Base-by-base conservation (phyloP, 257 asterid genomes). In the Solanum pennellii region DNA sequence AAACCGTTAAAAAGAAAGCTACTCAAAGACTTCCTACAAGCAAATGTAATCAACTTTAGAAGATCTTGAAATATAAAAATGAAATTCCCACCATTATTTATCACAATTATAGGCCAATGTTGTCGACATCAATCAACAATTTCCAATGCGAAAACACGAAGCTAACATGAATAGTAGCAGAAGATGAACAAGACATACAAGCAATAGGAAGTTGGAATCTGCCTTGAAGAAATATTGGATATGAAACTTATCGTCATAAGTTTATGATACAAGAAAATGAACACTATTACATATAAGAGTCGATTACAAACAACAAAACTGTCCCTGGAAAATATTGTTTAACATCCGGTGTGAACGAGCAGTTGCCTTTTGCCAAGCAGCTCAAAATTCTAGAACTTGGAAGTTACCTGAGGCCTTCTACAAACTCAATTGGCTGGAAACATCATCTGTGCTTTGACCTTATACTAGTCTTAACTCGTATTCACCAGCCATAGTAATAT, bases 401-500 rank as follows among this genome's bases (percentile, higher is more conserved):
- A 31, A 52, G 21, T 31, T 18, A 49, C 8, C 71, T 6, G 31
- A 31, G 68, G 44, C 68, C 85, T 80, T 2, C 42, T 79, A 80
- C 29, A 20, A 47, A 80, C 85, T 80, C 44, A 47, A 47, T 49
- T 47, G 85, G 85, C 29, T 29, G 29, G 85, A 47, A 80, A 80
- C 20, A 47, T 9, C 31, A 49, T 82, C 44, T 82, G 69, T 13
- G 85, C 47, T 49, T 49, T 29, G 31, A 56, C 84, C 35, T 85
- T 86, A 94, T n/a, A 93, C 89, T 75, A 94, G 94, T 89, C 97
- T 89, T 88, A 95, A 91, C 92, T 95, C 98, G 71, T 95, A 94
- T 90, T 95, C 98, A 88, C 98, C 98, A 49, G 95, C 98, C 98
- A 93, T 94, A 80, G 98, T 95, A 83, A 95, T 95, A 89, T 94